phyloP scores from a whole-genome alignment of 208 protist species.

The Crithidia thermophila region DNA sequence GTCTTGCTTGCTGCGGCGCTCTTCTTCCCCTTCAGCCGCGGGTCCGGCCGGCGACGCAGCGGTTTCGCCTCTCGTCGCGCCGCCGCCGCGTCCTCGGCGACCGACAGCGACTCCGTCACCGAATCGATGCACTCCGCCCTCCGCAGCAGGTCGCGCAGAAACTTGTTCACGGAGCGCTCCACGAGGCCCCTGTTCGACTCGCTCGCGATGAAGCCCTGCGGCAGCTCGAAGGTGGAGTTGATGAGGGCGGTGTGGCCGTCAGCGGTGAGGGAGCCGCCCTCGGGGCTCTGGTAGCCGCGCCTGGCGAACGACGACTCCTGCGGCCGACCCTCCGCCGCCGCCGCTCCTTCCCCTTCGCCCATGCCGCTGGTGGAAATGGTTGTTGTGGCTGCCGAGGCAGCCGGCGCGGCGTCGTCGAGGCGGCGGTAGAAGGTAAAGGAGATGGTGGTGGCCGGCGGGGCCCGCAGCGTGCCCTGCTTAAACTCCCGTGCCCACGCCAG shows the following conservation, averaged over 20 bases:
- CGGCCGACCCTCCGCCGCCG: conserved; percentile 1
- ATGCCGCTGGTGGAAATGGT: not conserved
- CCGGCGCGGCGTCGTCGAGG: conserved; percentile 39
- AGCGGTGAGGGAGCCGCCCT: conserved; percentile 16
- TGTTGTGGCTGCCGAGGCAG: not conserved
- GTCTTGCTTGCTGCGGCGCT: conserved; percentile 31
- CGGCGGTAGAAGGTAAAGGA: conserved; percentile 85
- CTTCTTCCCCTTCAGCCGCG: conserved; percentile 16
- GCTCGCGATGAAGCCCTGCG: conserved; percentile 71
- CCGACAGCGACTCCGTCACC: conserved; percentile 75
- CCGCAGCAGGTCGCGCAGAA: conserved; percentile 87
- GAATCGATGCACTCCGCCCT: conserved; percentile 85
- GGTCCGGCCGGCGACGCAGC: conserved; percentile 53
- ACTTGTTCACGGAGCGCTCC: conserved; percentile 89
- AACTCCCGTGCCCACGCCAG: conserved; percentile 90
- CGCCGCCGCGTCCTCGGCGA: conserved; percentile 74
- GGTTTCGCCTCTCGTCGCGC: conserved; percentile 77
- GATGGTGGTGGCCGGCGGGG: conserved; percentile 78
- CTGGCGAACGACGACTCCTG: conserved; percentile 25
- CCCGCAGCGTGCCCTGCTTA: conserved; percentile 68
- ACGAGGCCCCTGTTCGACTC: conserved; percentile 79
- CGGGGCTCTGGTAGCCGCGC: conserved; percentile 12
- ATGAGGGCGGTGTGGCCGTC: conserved; percentile 29
- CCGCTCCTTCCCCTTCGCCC: not conserved
- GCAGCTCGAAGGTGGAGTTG: conserved; percentile 82